A percentile compares a stretch with the other conserved stretches of the same genome.
Conservation (phyloP, 441 rosid genomes). For the Bruguiera hainesii region DNA sequence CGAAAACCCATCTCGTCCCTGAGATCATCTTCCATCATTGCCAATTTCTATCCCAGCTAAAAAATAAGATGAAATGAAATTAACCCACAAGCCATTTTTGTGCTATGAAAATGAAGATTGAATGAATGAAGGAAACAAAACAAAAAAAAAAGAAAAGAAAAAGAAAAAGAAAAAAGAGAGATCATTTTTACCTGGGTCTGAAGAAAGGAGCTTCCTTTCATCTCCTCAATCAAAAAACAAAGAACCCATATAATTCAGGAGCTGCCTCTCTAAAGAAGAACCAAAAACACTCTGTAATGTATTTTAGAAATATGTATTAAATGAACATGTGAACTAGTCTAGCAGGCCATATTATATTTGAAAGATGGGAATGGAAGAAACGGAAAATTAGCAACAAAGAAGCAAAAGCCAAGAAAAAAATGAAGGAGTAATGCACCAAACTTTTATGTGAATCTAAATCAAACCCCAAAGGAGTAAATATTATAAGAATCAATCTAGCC, state of each 20-base stretch:
- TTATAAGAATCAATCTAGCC: slow-evolving; percentile 4
- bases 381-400: background rate
- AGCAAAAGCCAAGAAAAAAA: background rate
- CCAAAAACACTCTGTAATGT: slow-evolving; percentile 15
- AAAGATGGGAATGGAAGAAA: background rate
- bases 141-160: too few species aligned
- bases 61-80: slow-evolving; percentile 9
- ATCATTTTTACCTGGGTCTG: slow-evolving; percentile 29
- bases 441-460: background rate
- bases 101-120: background rate
- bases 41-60: background rate
- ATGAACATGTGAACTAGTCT: background rate
- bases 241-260: slow-evolving; percentile 19
- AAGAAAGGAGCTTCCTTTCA: slow-evolving; percentile 29
- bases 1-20: background rate
- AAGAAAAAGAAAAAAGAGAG: background rate
- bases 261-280: background rate
- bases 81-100: slow-evolving; percentile 7
- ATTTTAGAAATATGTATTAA: background rate
- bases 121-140: background rate
- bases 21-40: background rate
- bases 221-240: slow-evolving; percentile 29
- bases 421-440: background rate
- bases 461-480: background rate
- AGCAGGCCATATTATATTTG: background rate